Evolutionary conservation across 208 protist genomes (phyloP), one percentile per base, ranked within the genome.

Genomic region (Leishmania aethiopica): DNA sequence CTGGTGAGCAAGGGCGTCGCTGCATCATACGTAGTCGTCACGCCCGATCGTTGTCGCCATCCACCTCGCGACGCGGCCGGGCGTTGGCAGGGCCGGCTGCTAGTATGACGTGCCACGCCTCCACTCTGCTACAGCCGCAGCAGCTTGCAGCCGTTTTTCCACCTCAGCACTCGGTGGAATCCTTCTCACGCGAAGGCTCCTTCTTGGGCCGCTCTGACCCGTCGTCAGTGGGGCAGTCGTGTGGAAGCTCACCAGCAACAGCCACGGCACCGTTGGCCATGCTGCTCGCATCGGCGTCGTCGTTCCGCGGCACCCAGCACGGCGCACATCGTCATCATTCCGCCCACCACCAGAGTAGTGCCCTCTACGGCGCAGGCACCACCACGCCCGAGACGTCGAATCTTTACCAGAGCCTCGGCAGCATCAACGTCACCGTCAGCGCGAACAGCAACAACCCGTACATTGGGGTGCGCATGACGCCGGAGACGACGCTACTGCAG

Each of bases 361-460:
- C 40, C 40, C 3, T 17, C 5, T 49, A 51, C 22, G 15, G 62
- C 40, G 40, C 67, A 47, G 67, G 40, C 37, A 32, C 11, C 25
- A 5, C 15, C 6, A 47, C 40, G 25, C 74, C 75, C 15, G 64
- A 79, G 49, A 45, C 62, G 42, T 79, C 73, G 7, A 64, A 72
- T 40, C 62, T 83, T 8, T 83, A 83, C 72, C 64, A 84, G 40
- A 73, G 69, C 40, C 40, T 51, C 40, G 40, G 79, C 72, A 85
- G 77, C 72, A 35, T n/a, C 77, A 64, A 78, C 55, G 35, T 22
- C 32, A 72, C 55, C 19, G n/a, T 47, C 35, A 80, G 80, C 80
- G 79, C 75, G 6, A 79, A 78, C 75, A 81, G 77, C 77, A 81
- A 78, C 82, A 85, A 81, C 71, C 75, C 82, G 6, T 85, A 85